Conservation (phyloP, 2,329 filamentous ascomycete species). For the Cercospora canescens region DNA sequence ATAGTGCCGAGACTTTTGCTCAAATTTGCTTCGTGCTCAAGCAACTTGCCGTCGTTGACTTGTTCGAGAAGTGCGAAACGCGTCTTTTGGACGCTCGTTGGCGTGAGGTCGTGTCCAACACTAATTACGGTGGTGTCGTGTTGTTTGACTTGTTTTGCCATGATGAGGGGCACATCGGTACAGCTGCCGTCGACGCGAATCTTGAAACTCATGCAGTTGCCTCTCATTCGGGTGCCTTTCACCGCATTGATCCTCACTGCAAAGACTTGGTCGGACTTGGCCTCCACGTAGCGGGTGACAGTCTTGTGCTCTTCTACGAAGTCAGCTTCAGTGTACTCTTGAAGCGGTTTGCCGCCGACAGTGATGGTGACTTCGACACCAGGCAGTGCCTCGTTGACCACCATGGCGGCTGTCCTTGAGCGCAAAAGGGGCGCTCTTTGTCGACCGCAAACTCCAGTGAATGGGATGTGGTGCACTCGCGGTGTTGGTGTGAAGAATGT, state of each 20-base stretch:
- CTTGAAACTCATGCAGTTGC: constrained; percentile 16
- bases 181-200: constrained; percentile 18
- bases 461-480: too few relatives aligned
- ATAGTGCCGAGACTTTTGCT: constrained; percentile 15
- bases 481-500: too few relatives aligned
- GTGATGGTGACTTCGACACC: constrained; percentile 24
- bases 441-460: too few relatives aligned
- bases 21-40: not conserved
- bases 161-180: not conserved
- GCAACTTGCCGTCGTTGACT: constrained; percentile 1
- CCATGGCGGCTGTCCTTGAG: constrained; percentile 24
- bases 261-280: constrained; percentile 21
- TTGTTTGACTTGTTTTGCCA: not conserved
- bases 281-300: constrained; percentile 28
- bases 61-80: too few relatives aligned
- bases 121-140: not conserved
- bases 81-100: too few relatives aligned
- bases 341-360: constrained; percentile 20
- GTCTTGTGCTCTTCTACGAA: constrained; percentile 11
- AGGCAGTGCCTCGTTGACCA: constrained; percentile 18
- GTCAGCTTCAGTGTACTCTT: constrained; percentile 23
- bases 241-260: constrained; percentile 14
- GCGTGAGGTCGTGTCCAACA: not conserved
- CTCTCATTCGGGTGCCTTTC: constrained; percentile 3
- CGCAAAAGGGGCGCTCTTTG: too few relatives aligned